Evolutionary conservation across 1,284 basidiomycete genomes (phyloP).

Genomic region (Cerioporus squamosus): DNA sequence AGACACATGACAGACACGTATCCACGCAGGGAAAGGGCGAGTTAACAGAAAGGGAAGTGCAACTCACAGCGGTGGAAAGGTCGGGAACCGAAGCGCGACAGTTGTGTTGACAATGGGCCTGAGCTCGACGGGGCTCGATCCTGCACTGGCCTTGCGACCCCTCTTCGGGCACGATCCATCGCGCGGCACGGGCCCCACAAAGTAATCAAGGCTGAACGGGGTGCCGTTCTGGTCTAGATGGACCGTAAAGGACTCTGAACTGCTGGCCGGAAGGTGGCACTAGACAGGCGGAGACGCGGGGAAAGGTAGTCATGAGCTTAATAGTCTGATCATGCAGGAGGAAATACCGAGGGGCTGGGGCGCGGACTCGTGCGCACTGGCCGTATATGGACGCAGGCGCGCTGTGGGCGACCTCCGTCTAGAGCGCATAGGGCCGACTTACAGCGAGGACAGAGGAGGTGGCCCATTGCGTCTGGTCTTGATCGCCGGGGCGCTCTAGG

Average conservation of each 20-base stretch:
- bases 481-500: conserved; percentile 57
- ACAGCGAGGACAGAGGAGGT: conserved; percentile 76
- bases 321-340: background rate
- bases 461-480: conserved; percentile 55
- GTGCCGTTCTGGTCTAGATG: conserved; percentile 50
- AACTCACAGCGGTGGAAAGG: conserved; percentile 61
- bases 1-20: background rate
- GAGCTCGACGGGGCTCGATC: conserved; percentile 35
- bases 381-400: background rate
- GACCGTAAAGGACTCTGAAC: conserved; percentile 61
- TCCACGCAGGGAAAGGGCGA: background rate
- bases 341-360: background rate
- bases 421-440: conserved; percentile 36
- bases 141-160: conserved; percentile 23
- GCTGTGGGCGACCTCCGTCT: background rate
- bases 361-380: conserved; percentile 6
- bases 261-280: conserved; percentile 64
- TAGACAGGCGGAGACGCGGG: conserved; percentile 26
- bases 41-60: background rate
- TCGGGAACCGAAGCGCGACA: conserved; percentile 50
- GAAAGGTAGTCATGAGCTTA: conserved; percentile 8
- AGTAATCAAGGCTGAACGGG: conserved; percentile 72
- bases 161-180: conserved; percentile 63
- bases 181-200: conserved; percentile 64
- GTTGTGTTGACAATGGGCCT: conserved; percentile 55